Conservation (phyloP, 495 filamentous ascomycete genomes). For the Aspergillus nanangensis region DNA sequence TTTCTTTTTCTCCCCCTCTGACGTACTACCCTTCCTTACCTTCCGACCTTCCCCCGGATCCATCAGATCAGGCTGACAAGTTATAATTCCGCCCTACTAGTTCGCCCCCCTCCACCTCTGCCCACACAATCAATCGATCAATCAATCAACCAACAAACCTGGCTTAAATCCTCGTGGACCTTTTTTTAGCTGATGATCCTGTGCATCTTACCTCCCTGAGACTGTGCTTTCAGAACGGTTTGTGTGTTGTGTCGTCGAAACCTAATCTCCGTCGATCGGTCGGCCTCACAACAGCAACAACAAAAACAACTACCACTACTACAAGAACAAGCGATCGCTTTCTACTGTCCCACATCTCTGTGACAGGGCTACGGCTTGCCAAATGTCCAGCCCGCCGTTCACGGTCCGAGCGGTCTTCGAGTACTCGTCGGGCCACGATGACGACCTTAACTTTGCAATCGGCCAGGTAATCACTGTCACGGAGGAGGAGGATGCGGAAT, state of each 20-base stretch:
- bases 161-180: no score
- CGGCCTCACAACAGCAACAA: neutral
- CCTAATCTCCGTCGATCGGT: neutral
- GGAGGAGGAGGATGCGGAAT: slow-evolving; percentile 86
- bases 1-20: neutral
- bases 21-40: slow-evolving; percentile 4
- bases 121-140: slow-evolving; percentile 6
- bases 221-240: slow-evolving; percentile 5
- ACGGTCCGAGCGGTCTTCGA: slow-evolving; percentile 95
- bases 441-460: slow-evolving; percentile 81
- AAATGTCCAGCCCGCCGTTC: slow-evolving; percentile 77
- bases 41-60: slow-evolving; percentile 12
- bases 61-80: slow-evolving; percentile 21
- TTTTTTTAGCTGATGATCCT: slow-evolving; percentile 3
- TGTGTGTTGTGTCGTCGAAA: slow-evolving; percentile 5
- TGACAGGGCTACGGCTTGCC: slow-evolving; percentile 28
- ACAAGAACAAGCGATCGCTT: slow-evolving; percentile 11
- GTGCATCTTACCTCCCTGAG: slow-evolving; percentile 9
- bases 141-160: no score
- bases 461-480: slow-evolving; percentile 93
- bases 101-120: neutral
- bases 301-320: slow-evolving; percentile 8
- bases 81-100: slow-evolving; percentile 8
- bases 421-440: slow-evolving; percentile 84
- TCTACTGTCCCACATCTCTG: slow-evolving; percentile 12